Conservation (phyloP, 1,139 yeast genomes). For the Hanseniaspora uvarum region DNA sequence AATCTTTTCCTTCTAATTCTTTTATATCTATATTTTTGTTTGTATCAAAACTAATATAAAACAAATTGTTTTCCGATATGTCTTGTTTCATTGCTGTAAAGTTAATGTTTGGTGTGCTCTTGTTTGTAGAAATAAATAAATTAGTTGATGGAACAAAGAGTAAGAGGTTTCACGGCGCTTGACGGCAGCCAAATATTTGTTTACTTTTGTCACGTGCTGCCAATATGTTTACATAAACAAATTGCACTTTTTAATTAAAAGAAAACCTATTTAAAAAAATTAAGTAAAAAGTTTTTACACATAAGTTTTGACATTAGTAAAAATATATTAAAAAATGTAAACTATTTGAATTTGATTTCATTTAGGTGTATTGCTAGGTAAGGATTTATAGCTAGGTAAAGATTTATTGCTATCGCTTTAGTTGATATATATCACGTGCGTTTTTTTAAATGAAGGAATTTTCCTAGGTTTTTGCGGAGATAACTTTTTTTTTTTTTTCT, state of each 20-base stretch:
- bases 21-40: not conserved
- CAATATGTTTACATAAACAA: conserved; percentile 2
- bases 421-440: too few species aligned
- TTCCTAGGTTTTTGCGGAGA: too few species aligned
- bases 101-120: not conserved
- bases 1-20: not conserved
- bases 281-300: not conserved
- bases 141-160: too few species aligned
- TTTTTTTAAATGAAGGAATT: too few species aligned
- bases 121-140: not conserved
- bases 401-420: too few species aligned
- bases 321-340: too few species aligned
- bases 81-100: not conserved
- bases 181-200: too few species aligned
- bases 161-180: too few species aligned
- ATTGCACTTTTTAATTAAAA: not conserved
- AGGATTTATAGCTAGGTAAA: too few species aligned
- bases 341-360: too few species aligned
- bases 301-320: too few species aligned
- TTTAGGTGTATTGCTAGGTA: too few species aligned
- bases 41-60: not conserved
- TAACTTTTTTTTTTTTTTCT: not conserved
- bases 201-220: not conserved
- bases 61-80: conserved; percentile 8
- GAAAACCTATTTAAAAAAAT: not conserved